These are phyloP conservation scores for Ceratocystis cubensis DNA, from an alignment of 2,329 filamentous ascomycete genomes.

Conservation along the genomic window DNA sequence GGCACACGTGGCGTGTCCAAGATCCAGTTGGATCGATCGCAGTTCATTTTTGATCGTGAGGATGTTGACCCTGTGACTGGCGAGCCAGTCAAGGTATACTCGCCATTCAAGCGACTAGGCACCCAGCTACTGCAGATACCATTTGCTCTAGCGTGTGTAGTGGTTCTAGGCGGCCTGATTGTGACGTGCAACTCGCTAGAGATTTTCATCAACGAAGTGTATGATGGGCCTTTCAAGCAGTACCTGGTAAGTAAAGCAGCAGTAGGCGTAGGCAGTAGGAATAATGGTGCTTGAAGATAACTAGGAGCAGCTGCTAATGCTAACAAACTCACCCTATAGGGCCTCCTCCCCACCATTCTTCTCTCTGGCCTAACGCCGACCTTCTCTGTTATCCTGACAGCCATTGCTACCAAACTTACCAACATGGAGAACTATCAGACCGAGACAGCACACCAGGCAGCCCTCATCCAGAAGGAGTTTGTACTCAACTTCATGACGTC, in stretches of 20 bases:
- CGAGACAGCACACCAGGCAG: conserved; percentile 63
- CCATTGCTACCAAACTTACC: conserved; percentile 63
- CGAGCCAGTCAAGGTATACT: conserved; percentile 63
- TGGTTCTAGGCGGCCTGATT: conserved; percentile 69
- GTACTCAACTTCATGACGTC: conserved; percentile 94
- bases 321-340: conserved; percentile 34
- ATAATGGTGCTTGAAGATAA: too few species aligned
- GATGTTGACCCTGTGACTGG: conserved; percentile 70
- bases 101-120: conserved; percentile 58
- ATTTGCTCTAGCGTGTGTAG: conserved; percentile 62
- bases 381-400: conserved; percentile 61
- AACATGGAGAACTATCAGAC: conserved; percentile 89
- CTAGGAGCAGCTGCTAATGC: background rate
- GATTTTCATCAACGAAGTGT: conserved; percentile 90
- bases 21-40: conserved; percentile 63
- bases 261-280: background rate
- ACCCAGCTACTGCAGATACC: conserved; percentile 73
- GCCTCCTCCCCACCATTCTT: conserved; percentile 78
- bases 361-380: conserved; percentile 72
- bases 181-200: conserved; percentile 82
- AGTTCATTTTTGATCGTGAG: conserved; percentile 70
- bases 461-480: conserved; percentile 85
- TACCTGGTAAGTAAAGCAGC: conserved; percentile 50
- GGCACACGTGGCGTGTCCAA: conserved; percentile 71
- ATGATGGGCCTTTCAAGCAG: conserved; percentile 74